Evolutionary conservation across 2,329 filamentous ascomycete genomes (phyloP), one percentile per base, ranked within the genome.

Genomic region (Diaporthe citrichinensis): DNA sequence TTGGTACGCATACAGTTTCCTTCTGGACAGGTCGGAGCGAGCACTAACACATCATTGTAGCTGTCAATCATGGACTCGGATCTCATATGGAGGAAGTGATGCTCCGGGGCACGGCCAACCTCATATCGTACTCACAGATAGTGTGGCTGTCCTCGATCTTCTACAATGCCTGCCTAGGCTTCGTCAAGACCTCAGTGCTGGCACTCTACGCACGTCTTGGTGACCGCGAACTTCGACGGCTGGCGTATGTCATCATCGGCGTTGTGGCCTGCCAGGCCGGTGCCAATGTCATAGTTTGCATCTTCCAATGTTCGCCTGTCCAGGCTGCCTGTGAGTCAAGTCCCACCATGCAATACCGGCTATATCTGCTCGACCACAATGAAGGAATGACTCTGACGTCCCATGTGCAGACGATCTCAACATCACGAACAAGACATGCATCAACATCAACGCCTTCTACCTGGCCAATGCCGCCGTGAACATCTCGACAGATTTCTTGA

Each of bases 131-230:
- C 59, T 62, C 72, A 9, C 44, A 73, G n/a, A 53, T 73, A 20
- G 84, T 87, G 46, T 88, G 86, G 84, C 79, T 84, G 58, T 87
- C 82, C 77, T 86, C 87, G 28, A 85, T 87, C 78, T 87, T 88
- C 80, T 88, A 88, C 78, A 85, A 87, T 31, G 83, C 86, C 51
- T 83, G 81, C 46, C 81, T 88, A 4, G 86, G 86, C 28, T 87
- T 88, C 78, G 82, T 88, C 80, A 88, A 89, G 78, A 82, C 85
- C 39, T 88, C 86, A 1, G 85, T 87, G 3, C 82, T 88, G 28
- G 83, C 83, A 34, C 83, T 88, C 49, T 88, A 88, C 78, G 84
- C 83, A 73, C 84, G 86, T 8, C 82, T 87, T 7, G 85, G 72
- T 12, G 85, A 87, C 76, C 79, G 79, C 4, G 78, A 57, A 17